A percentile compares a stretch with the other conserved stretches of the same genome.
Conservation (phyloP, 2,329 filamentous ascomycete species). For the Leptodontidium sp. region DNA sequence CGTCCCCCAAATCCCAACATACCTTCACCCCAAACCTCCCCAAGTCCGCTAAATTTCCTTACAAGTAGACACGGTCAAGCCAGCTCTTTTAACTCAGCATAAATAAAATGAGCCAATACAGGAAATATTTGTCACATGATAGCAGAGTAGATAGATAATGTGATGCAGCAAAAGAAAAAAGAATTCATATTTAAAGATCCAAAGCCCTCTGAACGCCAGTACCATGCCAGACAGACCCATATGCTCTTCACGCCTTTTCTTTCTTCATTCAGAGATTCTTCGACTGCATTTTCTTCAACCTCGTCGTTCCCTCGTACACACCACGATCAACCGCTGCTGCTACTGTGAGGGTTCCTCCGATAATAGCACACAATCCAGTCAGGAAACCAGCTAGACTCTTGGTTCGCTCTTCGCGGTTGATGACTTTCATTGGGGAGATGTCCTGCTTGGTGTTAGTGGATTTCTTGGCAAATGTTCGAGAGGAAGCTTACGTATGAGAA, state of each 20-base stretch:
- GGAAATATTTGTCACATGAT: neutral
- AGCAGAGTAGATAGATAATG: neutral
- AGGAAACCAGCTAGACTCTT: constrained; percentile 94
- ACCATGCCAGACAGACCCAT: constrained; percentile 33
- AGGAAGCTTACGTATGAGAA: constrained; percentile 84
- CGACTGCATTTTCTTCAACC: constrained; percentile 84
- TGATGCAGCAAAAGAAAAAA: constrained; percentile 9
- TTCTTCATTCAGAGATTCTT: constrained; percentile 60
- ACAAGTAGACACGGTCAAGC: neutral
- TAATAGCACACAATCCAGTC: constrained; percentile 91
- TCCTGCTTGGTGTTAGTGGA: constrained; percentile 63
- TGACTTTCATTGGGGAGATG: constrained; percentile 99
- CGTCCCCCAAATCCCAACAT: no score
- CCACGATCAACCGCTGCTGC: constrained; percentile 92
- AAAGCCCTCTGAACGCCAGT: constrained; percentile 39
- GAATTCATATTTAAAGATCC: constrained; percentile 26
- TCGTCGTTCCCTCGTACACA: constrained; percentile 85
- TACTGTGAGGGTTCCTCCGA: constrained; percentile 94
- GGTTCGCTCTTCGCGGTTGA: constrained; percentile 89
- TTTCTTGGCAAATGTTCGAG: neutral
- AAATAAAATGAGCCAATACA: neutral
- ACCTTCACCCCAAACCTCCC: neutral
- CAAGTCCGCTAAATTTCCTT: neutral
- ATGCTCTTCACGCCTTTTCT: constrained; percentile 11
- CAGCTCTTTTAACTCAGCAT: neutral